Evolutionary conservation across 139 green algal genomes (phyloP).

Genomic region (Trebouxia sp.): DNA sequence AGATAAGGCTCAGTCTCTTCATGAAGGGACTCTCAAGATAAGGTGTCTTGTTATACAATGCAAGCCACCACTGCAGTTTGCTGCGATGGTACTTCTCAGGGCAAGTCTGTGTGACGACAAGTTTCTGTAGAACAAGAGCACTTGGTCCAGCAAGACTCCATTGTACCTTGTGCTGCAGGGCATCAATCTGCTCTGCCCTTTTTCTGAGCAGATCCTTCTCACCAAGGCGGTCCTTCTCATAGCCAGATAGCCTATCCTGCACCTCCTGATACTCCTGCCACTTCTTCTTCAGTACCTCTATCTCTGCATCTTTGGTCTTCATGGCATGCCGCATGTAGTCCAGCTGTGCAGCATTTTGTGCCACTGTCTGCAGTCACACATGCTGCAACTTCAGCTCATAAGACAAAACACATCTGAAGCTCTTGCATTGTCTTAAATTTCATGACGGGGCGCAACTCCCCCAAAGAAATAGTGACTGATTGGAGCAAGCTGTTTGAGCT

Average conservation of each 20-base stretch:
- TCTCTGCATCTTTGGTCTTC: neutral
- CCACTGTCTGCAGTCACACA: neutral
- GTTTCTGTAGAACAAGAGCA: neutral
- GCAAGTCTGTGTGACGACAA: no score
- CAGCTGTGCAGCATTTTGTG: constrained; percentile 26
- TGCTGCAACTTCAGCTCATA: neutral
- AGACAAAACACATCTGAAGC: no score
- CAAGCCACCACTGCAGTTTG: no score
- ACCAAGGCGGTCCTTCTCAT: constrained; percentile 18
- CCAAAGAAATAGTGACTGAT: neutral
- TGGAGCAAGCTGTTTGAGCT: no score
- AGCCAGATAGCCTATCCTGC: constrained; percentile 12
- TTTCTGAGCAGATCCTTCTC: constrained; percentile 16
- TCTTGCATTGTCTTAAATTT: neutral
- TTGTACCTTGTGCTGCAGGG: constrained; percentile 21
- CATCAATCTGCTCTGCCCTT: constrained; percentile 18
- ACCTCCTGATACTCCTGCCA: constrained; percentile 27
- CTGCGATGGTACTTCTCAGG: no score
- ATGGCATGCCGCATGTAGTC: constrained; percentile 20
- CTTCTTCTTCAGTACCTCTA: constrained; percentile 9
- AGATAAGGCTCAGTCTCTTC: no score
- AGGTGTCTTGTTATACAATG: no score
- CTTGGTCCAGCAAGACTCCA: neutral
- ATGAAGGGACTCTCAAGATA: no score
- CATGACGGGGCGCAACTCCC: no score